Evolutionary conservation across 2,329 filamentous ascomycete genomes (phyloP).

Genomic region (Epichloe scottii): DNA sequence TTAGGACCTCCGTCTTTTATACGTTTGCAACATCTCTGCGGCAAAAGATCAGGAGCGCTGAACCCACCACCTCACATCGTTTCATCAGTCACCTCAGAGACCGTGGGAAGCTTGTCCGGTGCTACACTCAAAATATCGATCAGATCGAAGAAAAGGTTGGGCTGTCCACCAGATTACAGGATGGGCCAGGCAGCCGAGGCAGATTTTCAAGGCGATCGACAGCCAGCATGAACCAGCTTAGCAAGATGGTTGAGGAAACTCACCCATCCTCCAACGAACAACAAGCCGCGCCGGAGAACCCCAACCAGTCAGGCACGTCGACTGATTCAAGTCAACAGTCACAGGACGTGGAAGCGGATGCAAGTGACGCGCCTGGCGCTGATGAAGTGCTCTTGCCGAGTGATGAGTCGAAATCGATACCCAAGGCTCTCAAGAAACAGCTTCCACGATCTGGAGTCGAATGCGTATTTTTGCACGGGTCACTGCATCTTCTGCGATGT

Average conservation of each 20-base stretch:
- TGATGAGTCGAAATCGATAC: slow-evolving; percentile 8
- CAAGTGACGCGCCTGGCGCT: neutral
- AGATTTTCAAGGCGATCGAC: slow-evolving; percentile 42
- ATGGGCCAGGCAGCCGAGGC: slow-evolving; percentile 48
- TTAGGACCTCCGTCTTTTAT: slow-evolving; percentile 59
- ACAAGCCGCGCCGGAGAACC: slow-evolving; percentile 6
- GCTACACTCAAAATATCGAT: slow-evolving; percentile 68
- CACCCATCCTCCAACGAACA: slow-evolving; percentile 5
- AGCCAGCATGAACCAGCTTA: slow-evolving; percentile 21
- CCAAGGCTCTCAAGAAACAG: slow-evolving; percentile 13
- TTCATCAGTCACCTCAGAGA: slow-evolving; percentile 58
- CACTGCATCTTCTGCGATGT: slow-evolving; percentile 52
- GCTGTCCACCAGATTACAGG: slow-evolving; percentile 46
- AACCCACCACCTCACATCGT: slow-evolving; percentile 52
- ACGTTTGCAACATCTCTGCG: slow-evolving; percentile 57
- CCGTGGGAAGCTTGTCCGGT: slow-evolving; percentile 54
- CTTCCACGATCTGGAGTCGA: slow-evolving; percentile 35
- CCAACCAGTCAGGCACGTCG: slow-evolving; percentile 1
- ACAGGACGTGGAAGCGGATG: slow-evolving; percentile 7
- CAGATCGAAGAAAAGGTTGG: slow-evolving; percentile 60
- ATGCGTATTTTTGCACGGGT: slow-evolving; percentile 61
- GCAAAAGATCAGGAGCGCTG: slow-evolving; percentile 49
- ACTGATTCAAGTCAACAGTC: slow-evolving; percentile 6
- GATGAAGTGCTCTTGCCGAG: slow-evolving; percentile 11
- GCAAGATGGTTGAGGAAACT: slow-evolving; percentile 26